Percentiles rank a stretch among this genome's conserved stretches.
Evolutionary conservation across 2,329 filamentous ascomycete species (phyloP).

Genomic region (Celoporthe dispersa): DNA sequence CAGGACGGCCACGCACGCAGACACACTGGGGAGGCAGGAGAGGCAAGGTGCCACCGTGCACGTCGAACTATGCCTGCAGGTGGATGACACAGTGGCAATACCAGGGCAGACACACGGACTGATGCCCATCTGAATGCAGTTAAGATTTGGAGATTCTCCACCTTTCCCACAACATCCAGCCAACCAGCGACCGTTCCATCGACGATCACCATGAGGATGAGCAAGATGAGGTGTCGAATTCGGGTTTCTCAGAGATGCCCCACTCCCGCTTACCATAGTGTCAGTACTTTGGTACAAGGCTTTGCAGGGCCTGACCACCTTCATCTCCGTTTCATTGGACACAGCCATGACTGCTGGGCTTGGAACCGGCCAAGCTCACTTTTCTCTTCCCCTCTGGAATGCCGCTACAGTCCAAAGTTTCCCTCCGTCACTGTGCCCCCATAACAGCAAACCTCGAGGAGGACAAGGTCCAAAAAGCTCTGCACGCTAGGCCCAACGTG

Average conservation of each 20-base stretch:
- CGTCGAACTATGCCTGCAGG: background rate
- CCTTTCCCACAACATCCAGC: background rate
- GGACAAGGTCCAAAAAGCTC: background rate
- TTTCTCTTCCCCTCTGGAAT: background rate
- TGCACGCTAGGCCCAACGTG: background rate
- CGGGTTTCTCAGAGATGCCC: background rate
- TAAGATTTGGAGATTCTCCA: background rate
- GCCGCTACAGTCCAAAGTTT: slow-evolving; percentile 11
- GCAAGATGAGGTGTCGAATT: slow-evolving; percentile 8
- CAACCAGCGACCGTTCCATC: background rate
- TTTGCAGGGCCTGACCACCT: slow-evolving; percentile 9
- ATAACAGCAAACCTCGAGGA: background rate
- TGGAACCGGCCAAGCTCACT: slow-evolving; percentile 22
- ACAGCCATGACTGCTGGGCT: background rate
- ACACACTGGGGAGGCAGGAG: background rate
- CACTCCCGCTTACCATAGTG: slow-evolving; percentile 1
- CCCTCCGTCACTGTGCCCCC: slow-evolving; percentile 15
- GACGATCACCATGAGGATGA: slow-evolving; percentile 16
- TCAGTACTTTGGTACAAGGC: no score
- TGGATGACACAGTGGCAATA: background rate
- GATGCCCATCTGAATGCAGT: background rate
- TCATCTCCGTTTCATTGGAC: slow-evolving; percentile 14
- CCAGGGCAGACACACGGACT: background rate
- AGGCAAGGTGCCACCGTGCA: slow-evolving; percentile 1
- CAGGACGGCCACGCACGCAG: slow-evolving; percentile 13